A percentile compares a stretch with the other conserved stretches of the same genome.
phyloP scores from a whole-genome alignment of 495 filamentous ascomycete species.

The Neurospora pannonica region DNA sequence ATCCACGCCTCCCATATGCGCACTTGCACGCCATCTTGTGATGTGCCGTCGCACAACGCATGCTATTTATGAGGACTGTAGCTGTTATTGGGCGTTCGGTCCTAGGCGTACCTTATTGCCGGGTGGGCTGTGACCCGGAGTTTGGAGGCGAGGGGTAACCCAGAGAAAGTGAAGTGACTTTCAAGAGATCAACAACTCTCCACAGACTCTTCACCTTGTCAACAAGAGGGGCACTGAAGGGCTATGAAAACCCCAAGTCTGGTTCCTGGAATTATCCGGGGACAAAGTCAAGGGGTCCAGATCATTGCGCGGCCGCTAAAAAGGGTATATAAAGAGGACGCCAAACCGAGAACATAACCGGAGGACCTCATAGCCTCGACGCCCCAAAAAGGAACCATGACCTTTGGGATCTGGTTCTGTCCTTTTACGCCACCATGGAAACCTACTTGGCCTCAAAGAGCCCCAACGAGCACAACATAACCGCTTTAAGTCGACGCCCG shows the following conservation, averaged over 20 bases:
- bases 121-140: not conserved
- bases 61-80: not conserved
- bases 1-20: not conserved
- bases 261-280: not conserved
- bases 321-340: not conserved
- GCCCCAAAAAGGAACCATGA: not conserved
- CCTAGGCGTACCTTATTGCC: not conserved
- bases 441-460: not conserved
- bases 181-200: not conserved
- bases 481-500: not conserved
- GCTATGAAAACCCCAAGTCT: not conserved
- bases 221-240: not conserved
- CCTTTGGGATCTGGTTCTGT: not conserved
- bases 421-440: not conserved
- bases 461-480: not conserved
- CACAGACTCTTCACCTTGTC: not conserved
- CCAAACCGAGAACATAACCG: not conserved
- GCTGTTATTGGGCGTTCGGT: not conserved
- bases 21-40: not conserved
- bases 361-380: not conserved
- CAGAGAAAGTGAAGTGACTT: too few relatives aligned
- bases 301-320: not conserved
- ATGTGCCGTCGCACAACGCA: not conserved
- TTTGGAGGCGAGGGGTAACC: not conserved
- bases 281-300: not conserved